Evolutionary conservation across 2,329 filamentous ascomycete genomes (phyloP).

Genomic region (Zasmidium citrigriseum): DNA sequence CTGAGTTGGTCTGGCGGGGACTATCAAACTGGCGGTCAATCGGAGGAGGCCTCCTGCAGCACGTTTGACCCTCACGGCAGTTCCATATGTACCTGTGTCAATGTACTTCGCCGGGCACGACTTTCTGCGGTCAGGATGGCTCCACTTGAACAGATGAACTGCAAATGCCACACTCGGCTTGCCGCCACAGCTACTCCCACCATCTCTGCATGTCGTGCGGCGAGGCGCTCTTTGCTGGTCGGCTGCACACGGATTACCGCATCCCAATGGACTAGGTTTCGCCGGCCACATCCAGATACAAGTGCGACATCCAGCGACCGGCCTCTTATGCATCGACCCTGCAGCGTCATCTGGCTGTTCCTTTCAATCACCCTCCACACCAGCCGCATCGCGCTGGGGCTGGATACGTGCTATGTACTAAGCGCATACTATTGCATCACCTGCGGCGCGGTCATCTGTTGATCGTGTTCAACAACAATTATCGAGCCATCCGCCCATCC

Average conservation of each 20-base stretch:
- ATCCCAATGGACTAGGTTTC: conserved; percentile 9
- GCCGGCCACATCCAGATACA: conserved; percentile 6
- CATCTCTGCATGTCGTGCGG: conserved; percentile 5
- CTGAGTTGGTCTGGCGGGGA: neutral
- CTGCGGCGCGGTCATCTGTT: neutral
- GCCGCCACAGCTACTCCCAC: conserved; percentile 1
- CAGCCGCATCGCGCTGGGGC: neutral
- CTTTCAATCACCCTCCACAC: neutral
- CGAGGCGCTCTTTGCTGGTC: neutral
- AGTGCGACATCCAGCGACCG: neutral
- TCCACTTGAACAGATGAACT: neutral
- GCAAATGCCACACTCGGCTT: conserved; percentile 8
- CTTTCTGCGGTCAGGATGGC: neutral
- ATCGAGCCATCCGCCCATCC: neutral
- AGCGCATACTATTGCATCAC: neutral
- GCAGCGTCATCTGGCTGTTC: neutral
- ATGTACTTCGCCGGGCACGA: conserved; percentile 7
- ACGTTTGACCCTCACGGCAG: conserved; percentile 6
- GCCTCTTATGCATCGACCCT: neutral
- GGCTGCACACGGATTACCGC: conserved; percentile 11
- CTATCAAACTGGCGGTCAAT: conserved; percentile 6
- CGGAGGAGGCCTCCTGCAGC: neutral
- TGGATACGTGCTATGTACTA: neutral
- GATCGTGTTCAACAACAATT: neutral
- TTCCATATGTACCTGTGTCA: neutral